These are phyloP conservation scores for Nasturtium officinale DNA, from an alignment of 345 rosid genomes.

Conservation along the genomic window DNA sequence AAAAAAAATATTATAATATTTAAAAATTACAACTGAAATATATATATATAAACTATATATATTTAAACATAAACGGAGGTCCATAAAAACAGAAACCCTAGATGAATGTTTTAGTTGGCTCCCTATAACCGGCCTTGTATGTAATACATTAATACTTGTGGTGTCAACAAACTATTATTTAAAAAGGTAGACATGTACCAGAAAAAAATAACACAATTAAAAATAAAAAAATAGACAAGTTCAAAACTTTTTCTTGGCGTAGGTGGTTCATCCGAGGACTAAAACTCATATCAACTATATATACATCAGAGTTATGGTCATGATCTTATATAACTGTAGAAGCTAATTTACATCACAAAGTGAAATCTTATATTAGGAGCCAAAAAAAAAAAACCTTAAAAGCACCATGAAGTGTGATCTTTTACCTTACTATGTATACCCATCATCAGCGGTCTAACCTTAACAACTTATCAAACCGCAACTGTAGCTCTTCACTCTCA, in stretches of 20 bases:
- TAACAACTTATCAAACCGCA: conserved; percentile 11
- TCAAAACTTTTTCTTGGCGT: background rate
- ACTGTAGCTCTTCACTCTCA: background rate
- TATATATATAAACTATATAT: too few species aligned
- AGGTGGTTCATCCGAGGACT: conserved; percentile 10
- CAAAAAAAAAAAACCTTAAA: conserved; percentile 7
- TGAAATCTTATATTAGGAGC: conserved; percentile 8
- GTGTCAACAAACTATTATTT: too few species aligned
- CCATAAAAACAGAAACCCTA: too few species aligned
- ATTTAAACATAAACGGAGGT: too few species aligned
- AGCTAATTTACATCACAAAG: conserved; percentile 30
- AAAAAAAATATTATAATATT: too few species aligned
- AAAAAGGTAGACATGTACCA: background rate
- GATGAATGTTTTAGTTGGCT: too few species aligned
- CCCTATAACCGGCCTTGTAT: too few species aligned
- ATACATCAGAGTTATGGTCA: conserved; percentile 21
- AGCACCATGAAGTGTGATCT: conserved; percentile 17
- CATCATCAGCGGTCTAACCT: background rate
- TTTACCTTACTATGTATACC: conserved; percentile 18
- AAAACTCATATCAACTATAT: conserved; percentile 21
- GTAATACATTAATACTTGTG: too few species aligned
- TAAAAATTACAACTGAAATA: too few species aligned
- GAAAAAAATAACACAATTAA: too few species aligned
- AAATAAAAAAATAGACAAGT: background rate
- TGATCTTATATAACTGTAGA: background rate